Percentiles rank a stretch among this genome's conserved stretches.
Evolutionary conservation across 2,329 filamentous ascomycete species (phyloP).

Genomic region (Tolypocladium endophyticum): DNA sequence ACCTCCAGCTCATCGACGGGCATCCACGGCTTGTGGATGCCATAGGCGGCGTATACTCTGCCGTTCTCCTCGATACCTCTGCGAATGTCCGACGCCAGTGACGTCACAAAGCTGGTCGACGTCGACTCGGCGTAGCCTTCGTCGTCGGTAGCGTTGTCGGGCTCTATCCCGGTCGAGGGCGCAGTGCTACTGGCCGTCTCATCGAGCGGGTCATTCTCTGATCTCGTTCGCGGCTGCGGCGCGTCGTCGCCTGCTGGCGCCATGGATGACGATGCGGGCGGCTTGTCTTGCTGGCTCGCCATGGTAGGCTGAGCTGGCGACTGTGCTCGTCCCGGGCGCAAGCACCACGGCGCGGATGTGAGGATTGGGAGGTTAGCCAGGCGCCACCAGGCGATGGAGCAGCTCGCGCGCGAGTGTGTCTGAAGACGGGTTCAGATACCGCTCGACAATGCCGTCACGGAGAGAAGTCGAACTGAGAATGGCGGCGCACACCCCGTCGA

Average conservation of each 20-base stretch:
- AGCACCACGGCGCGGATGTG: background rate
- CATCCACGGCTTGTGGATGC: slow-evolving; percentile 11
- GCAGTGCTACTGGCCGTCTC: background rate
- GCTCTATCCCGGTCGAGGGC: slow-evolving; percentile 8
- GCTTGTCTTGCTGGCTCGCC: background rate
- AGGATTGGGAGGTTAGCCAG: background rate
- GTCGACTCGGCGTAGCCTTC: slow-evolving; percentile 17
- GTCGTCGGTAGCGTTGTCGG: slow-evolving; percentile 9
- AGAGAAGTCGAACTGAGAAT: no score
- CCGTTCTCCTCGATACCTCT: slow-evolving; percentile 13
- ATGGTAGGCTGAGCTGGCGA: background rate
- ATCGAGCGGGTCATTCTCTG: background rate
- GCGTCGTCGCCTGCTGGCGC: background rate
- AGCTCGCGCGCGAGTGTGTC: background rate
- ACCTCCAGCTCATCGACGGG: slow-evolving; percentile 12
- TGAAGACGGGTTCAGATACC: no score
- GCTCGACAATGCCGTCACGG: no score
- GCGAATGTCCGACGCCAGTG: slow-evolving; percentile 14
- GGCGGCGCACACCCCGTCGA: background rate
- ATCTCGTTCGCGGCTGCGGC: background rate
- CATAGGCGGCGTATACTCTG: slow-evolving; percentile 11
- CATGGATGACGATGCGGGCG: background rate
- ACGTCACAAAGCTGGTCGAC: slow-evolving; percentile 17
- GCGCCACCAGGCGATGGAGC: background rate
- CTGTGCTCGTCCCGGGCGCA: background rate